phyloP scores from a whole-genome alignment of 1,284 basidiomycete genomes.

The Rhizopogon parksii region DNA sequence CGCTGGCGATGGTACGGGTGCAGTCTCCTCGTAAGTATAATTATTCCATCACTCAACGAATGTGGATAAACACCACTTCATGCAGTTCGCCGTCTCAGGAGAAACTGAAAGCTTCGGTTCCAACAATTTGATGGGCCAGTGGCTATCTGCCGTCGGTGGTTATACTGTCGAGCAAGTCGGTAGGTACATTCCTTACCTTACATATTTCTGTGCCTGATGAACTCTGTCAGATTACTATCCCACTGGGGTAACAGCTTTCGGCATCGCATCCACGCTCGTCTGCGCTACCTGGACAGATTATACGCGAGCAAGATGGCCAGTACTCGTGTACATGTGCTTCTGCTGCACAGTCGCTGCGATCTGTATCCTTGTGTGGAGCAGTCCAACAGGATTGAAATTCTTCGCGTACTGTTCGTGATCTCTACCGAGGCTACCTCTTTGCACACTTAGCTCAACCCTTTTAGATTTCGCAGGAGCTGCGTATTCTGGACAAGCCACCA shows the following conservation, averaged over 20 bases:
- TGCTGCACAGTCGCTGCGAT: conserved; percentile 48
- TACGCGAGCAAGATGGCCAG: conserved; percentile 52
- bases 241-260: conserved; percentile 58
- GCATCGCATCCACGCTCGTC: conserved; percentile 53
- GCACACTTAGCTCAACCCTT: neutral
- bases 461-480: conserved; percentile 56
- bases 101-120: conserved; percentile 68
- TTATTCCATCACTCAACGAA: conserved; percentile 2
- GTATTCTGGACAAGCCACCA: conserved; percentile 63
- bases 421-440: conserved; percentile 6
- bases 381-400: conserved; percentile 53
- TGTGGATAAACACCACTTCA: neutral
- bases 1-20: conserved; percentile 69
- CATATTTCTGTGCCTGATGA: neutral
- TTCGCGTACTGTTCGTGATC: conserved; percentile 54
- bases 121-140: conserved; percentile 73
- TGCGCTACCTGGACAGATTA: conserved; percentile 60
- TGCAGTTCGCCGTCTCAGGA: conserved; percentile 55
- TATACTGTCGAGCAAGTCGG: conserved; percentile 58
- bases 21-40: conserved; percentile 45
- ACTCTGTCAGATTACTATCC: conserved; percentile 52
- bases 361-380: conserved; percentile 52
- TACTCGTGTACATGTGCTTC: conserved; percentile 56
- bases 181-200: conserved; percentile 15
- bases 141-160: conserved; percentile 57